A percentile compares a stretch with the other conserved stretches of the same genome.
Conservation (phyloP, 2,329 filamentous ascomycete species). For the Bipolaris sorokiniana region DNA sequence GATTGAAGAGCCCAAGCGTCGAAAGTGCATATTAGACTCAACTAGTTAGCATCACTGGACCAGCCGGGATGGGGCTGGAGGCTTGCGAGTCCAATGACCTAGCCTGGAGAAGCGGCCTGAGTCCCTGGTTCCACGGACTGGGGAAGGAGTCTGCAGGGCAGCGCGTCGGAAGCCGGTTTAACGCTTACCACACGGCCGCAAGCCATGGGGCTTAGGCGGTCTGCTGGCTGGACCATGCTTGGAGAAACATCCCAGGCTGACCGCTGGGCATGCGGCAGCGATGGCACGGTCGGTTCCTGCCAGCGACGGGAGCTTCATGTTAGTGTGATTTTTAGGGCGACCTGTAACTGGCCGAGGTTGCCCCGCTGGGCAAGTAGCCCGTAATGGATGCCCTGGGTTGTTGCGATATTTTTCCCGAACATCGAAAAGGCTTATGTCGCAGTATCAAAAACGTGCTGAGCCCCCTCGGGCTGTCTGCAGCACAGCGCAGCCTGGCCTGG, state of each 20-base stretch:
- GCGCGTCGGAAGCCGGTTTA: conserved; percentile 33
- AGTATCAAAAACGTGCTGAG: conserved; percentile 10
- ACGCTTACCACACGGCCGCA: conserved; percentile 35
- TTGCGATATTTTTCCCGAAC: conserved; percentile 13
- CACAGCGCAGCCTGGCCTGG: background rate
- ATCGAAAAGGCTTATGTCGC: conserved; percentile 7
- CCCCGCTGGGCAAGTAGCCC: conserved; percentile 35
- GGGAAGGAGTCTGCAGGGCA: conserved; percentile 36
- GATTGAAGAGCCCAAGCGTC: conserved; percentile 42
- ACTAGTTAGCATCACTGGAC: conserved; percentile 38
- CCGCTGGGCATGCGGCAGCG: conserved; percentile 33
- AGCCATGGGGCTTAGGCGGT: conserved; percentile 34
- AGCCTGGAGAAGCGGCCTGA: conserved; percentile 29
- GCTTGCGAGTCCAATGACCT: conserved; percentile 29
- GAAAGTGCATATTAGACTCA: conserved; percentile 41
- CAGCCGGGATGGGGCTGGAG: conserved; percentile 30
- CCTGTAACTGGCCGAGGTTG: conserved; percentile 32
- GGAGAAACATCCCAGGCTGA: conserved; percentile 27
- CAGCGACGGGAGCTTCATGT: conserved; percentile 32
- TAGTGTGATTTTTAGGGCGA: conserved; percentile 22
- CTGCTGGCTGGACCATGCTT: conserved; percentile 34
- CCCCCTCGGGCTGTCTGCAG: conserved; percentile 1
- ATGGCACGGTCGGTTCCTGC: conserved; percentile 34
- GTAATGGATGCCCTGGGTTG: conserved; percentile 12
- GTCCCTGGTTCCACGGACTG: conserved; percentile 33